Base-by-base conservation (phyloP, 345 rosid genomes). In the Laguncularia racemosa region DNA sequence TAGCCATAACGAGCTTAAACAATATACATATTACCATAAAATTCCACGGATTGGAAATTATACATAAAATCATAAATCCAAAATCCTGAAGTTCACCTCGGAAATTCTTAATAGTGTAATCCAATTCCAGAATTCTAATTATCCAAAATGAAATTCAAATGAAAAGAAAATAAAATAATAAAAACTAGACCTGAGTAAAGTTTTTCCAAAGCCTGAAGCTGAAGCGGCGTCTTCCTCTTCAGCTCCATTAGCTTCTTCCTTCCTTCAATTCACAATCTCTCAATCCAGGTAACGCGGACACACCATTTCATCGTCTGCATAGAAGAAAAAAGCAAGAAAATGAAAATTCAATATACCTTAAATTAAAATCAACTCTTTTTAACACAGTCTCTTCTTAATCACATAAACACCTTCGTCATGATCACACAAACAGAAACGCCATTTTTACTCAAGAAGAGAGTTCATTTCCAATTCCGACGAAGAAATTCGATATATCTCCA, bases 211-310 rank as follows among this genome's bases (percentile, higher is more conserved):
- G 88, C 81, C 71, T 79, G 69, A 75, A 82, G 79, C 77, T 86
- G 97, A 46, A 58, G 66, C 17, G 81, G 75, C 17, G 96, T 75
- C 76, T 93, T 89, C 71, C 76, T 89, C 86, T 79, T 86, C 76
- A 70, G 76, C 46, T 78, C 78, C 64, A 66, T 57, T 51, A 26
- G 12, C 60, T 51, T 50, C 18, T 19, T 20, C 46, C 21, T 49
- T 59, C 55, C 44, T 21, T 48, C 17, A 52, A 17, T 43, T 43
- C 55, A 55, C 28, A 44, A 19, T 44, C 53, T 55, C 2, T 50
- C 46, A 38, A 48, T 46, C 38, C 47, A 17, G 60, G 53, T 48
- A 19, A 46, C 56, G 43, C 44, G 23, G 61, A 68, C 48, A 46
- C 43, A 21, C 57, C 55, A 47, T 55, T 23, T 6, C 19, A n/a